These are phyloP conservation scores for Erodium trifolium DNA, from an alignment of 441 rosid species.

Conservation along the genomic window DNA sequence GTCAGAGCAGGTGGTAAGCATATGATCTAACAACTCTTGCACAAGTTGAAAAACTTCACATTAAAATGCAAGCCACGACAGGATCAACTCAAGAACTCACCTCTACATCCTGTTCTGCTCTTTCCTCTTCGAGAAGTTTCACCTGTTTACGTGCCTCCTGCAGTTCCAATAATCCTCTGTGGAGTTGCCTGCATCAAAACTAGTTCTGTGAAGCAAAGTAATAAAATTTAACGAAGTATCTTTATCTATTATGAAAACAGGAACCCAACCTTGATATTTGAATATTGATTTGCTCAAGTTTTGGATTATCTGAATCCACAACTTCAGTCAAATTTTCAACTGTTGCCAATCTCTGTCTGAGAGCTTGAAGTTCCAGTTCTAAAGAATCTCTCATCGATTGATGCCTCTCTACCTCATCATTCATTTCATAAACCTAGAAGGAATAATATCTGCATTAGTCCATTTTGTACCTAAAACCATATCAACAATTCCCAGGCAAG, in stretches of 20 bases:
- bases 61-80: slow-evolving; percentile 11
- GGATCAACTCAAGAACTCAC: slow-evolving; percentile 28
- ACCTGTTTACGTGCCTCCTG: slow-evolving; percentile 42
- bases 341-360: slow-evolving; percentile 54
- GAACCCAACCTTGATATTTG: slow-evolving; percentile 39
- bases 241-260: slow-evolving; percentile 17
- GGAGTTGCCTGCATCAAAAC: slow-evolving; percentile 33
- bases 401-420: slow-evolving; percentile 77
- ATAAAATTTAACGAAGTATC: slow-evolving; percentile 20
- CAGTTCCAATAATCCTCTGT: slow-evolving; percentile 37
- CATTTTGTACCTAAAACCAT: slow-evolving; percentile 9
- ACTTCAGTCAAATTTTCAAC: slow-evolving; percentile 52
- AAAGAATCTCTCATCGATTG: slow-evolving; percentile 54
- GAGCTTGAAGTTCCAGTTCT: slow-evolving; percentile 67
- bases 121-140: slow-evolving; percentile 46
- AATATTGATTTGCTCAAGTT: slow-evolving; percentile 32
- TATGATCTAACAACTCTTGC: neutral
- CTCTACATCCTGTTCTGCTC: slow-evolving; percentile 60
- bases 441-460: slow-evolving; percentile 21
- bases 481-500: slow-evolving; percentile 8
- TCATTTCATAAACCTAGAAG: slow-evolving; percentile 75
- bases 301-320: slow-evolving; percentile 31
- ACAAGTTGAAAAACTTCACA: slow-evolving; percentile 4
- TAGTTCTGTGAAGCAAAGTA: slow-evolving; percentile 16
- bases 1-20: slow-evolving; percentile 10